Conservation (phyloP, 176 grass and related monocot species). For the Hordeum marinum region DNA sequence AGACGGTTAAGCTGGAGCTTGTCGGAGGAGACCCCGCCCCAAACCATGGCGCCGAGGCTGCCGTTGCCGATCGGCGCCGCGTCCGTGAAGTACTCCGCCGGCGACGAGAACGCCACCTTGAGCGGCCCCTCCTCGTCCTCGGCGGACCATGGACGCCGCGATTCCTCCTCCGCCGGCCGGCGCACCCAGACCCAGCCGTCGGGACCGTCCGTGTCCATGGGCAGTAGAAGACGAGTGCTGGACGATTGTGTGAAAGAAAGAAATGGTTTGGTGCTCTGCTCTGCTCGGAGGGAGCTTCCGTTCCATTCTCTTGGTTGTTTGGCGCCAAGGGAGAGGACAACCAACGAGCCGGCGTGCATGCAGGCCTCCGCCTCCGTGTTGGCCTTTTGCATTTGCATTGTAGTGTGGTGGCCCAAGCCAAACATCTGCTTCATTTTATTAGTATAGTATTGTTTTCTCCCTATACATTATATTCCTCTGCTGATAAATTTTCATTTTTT, state of each 20-base stretch:
- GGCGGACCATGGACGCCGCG: neutral
- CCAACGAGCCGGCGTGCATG: neutral
- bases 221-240: no score
- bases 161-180: neutral
- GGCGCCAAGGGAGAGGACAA: neutral
- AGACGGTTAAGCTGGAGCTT: constrained; percentile 87
- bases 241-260: neutral
- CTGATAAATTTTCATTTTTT: no score
- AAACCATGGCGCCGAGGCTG: constrained; percentile 67
- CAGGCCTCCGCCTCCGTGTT: neutral
- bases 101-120: constrained; percentile 63
- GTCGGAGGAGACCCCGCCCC: constrained; percentile 72
- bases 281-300: neutral
- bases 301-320: neutral
- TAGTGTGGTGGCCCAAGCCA: neutral
- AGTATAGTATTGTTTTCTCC: no score
- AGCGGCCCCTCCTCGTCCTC: constrained; percentile 34
- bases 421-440: neutral
- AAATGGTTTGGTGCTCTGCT: neutral
- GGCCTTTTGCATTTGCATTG: neutral
- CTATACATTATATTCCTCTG: no score
- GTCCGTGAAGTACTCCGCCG: constrained; percentile 67
- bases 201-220: neutral
- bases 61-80: constrained; percentile 76
- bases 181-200: constrained; percentile 44